Base-by-base conservation (phyloP, 1,284 basidiomycete genomes). In the Hymenochaete sp. region DNA sequence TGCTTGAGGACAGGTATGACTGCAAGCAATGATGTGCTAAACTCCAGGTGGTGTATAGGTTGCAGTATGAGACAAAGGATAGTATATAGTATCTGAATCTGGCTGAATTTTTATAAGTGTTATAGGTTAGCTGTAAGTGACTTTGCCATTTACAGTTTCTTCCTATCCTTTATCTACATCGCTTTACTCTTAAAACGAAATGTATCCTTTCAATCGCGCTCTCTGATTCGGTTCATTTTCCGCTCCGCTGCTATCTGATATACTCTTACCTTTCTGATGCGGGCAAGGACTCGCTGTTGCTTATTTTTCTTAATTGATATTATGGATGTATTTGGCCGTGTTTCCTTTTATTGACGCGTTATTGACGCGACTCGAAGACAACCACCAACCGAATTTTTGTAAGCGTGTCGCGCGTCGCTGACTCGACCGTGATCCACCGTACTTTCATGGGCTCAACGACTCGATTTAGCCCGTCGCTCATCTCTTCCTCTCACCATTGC, bases 321-420 rank as follows among this genome's bases (percentile, higher is more conserved):
- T 35, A 35, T 16, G 14, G 32, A 16, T n/a, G 5, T 35, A 35
- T 36, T 44, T 37, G 21, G 6, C 3, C 25, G 16, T 44, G 16
- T 44, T 44, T 44, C 21, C 26, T 21, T 6, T 26, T 44, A 21
- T 44, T 44, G 43, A 44, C 33, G 43, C 18, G 42, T 44, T 44
- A 21, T 37, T 44, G 32, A 44, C 42, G 42, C 28, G 43, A 38
- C 33, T 44, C 13, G 24, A 3, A n/a, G 16, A 26, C n/a, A 27
- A 9, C 7, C 6, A 25, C 19, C 3, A 40, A n/a, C 11, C 26
- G 4, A 27, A n/a, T n/a, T 35, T 5, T 35, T 19, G 32, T n/a
- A 4, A n/a, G 14, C 32, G 32, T 31, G 14, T 31, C 14, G 32
- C 6, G 8, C 13, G 32, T 35, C 14, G 13, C 32, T n/a, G 32